Conservation (phyloP, 768 basidiomycete genomes). For the Lactarius hatsudake region DNA sequence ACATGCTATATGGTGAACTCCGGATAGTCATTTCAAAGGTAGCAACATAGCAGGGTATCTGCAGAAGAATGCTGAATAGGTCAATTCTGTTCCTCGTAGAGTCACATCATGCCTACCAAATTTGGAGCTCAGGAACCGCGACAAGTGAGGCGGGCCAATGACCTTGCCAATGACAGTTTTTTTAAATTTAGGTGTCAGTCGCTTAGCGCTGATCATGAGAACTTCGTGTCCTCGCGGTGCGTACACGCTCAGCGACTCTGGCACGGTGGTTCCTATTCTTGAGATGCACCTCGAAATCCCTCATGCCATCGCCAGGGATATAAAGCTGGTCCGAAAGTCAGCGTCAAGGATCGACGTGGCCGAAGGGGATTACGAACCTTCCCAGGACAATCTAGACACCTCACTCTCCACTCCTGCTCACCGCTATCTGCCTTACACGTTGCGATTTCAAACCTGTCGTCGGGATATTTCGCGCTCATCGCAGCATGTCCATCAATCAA, state of each 20-base stretch:
- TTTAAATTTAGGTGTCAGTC: neutral
- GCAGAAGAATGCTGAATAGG: too few species aligned
- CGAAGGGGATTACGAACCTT: slow-evolving; percentile 55
- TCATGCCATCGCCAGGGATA: slow-evolving; percentile 34
- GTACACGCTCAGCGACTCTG: slow-evolving; percentile 60
- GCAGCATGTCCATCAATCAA: slow-evolving; percentile 58
- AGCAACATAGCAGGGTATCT: too few species aligned
- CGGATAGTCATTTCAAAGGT: too few species aligned
- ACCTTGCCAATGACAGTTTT: too few species aligned
- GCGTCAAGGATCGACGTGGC: neutral
- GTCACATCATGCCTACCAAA: too few species aligned
- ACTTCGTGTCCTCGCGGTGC: slow-evolving; percentile 19
- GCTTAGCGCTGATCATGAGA: slow-evolving; percentile 23
- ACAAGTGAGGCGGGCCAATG: too few species aligned
- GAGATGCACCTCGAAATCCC: slow-evolving; percentile 91
- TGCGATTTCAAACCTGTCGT: slow-evolving; percentile 81
- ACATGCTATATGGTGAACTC: too few species aligned
- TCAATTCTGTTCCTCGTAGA: too few species aligned
- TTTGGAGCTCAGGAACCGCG: too few species aligned
- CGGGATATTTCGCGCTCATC: slow-evolving; percentile 69
- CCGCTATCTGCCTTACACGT: slow-evolving; percentile 50
- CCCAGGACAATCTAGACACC: slow-evolving; percentile 89
- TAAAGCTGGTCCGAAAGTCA: slow-evolving; percentile 16
- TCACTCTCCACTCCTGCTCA: slow-evolving; percentile 83
- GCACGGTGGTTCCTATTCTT: slow-evolving; percentile 79